Evolutionary conservation across 1,284 basidiomycete species (phyloP).

Genomic region (Limonomyces culmigenus): DNA sequence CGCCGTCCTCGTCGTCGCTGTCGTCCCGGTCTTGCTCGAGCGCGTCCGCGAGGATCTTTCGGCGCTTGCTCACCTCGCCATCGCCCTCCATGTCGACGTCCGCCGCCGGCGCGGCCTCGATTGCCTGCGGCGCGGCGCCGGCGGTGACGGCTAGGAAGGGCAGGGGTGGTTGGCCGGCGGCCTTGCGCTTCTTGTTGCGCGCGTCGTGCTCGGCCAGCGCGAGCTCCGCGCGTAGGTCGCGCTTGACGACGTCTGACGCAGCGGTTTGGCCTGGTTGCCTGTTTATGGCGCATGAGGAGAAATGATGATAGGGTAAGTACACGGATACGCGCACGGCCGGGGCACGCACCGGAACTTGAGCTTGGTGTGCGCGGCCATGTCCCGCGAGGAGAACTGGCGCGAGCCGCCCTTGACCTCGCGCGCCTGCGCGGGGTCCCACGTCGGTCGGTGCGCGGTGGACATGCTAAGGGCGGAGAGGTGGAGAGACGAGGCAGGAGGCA

Average conservation of each 20-base stretch:
- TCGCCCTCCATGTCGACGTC: constrained; percentile 21
- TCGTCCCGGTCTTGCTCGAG: constrained; percentile 79
- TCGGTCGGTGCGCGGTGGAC: constrained; percentile 80
- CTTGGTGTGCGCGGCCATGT: constrained; percentile 87
- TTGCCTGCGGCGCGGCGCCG: constrained; percentile 11
- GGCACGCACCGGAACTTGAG: constrained; percentile 73
- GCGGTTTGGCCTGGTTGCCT: constrained; percentile 80
- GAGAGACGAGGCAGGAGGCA: no score
- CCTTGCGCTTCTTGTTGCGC: constrained; percentile 77
- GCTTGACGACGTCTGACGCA: constrained; percentile 52
- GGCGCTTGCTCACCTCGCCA: constrained; percentile 56
- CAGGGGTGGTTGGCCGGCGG: constrained; percentile 39
- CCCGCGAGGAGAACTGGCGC: constrained; percentile 75
- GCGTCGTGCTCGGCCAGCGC: constrained; percentile 71
- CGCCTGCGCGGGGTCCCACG: constrained; percentile 82
- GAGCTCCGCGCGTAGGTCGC: constrained; percentile 72
- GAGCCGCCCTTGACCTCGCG: constrained; percentile 76
- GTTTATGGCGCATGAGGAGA: constrained; percentile 2
- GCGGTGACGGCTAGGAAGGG: constrained; percentile 1
- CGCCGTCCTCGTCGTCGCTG: constrained; percentile 44
- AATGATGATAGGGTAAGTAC: not conserved
- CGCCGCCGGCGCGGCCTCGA: constrained; percentile 14
- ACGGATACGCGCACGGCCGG: not conserved
- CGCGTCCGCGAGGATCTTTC: constrained; percentile 71
- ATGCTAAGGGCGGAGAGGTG: constrained; percentile 20